Evolutionary conservation across 2,329 filamentous ascomycete genomes (phyloP).

Genomic region (Aspergillus quadricinctus): DNA sequence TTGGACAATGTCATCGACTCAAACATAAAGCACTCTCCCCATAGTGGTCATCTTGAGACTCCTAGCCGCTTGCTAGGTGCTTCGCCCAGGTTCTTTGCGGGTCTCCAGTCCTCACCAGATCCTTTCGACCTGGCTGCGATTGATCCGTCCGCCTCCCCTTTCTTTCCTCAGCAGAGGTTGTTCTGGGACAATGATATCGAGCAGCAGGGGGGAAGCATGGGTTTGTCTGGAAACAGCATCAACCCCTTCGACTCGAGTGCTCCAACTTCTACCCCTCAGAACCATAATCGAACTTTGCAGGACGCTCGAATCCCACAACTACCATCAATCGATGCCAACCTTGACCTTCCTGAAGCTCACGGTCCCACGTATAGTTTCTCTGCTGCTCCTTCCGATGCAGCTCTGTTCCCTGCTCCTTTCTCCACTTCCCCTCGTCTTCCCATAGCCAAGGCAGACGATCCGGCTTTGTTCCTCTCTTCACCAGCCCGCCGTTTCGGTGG

Average conservation of each 20-base stretch:
- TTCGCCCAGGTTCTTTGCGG: conserved; percentile 48
- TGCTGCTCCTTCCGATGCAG: conserved; percentile 30
- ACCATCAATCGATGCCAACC: conserved; percentile 30
- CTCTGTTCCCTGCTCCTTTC: conserved; percentile 41
- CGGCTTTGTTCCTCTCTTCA: conserved; percentile 46
- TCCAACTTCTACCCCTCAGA: conserved; percentile 15
- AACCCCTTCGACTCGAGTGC: conserved; percentile 21
- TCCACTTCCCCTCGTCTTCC: conserved; percentile 43
- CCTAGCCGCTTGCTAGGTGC: conserved; percentile 42
- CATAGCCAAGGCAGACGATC: conserved; percentile 39
- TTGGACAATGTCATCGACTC: conserved; percentile 22
- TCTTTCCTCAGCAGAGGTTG: conserved; percentile 51
- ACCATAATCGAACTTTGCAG: conserved; percentile 10
- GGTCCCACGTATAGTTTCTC: conserved; percentile 24
- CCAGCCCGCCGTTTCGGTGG: conserved; percentile 45
- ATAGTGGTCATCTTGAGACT: conserved; percentile 38
- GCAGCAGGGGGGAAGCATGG: conserved; percentile 14
- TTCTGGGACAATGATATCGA: conserved; percentile 46
- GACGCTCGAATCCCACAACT: conserved; percentile 31
- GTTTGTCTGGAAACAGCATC: conserved; percentile 13
- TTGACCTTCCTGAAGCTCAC: conserved; percentile 32
- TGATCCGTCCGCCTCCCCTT: conserved; percentile 54
- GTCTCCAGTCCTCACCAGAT: conserved; percentile 55
- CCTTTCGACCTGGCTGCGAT: conserved; percentile 50
- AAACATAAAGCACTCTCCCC: conserved; percentile 19